A percentile compares a stretch with the other conserved stretches of the same genome.
Conservation (phyloP, 331 rosid genomes). For the Stylosanthes scabra region DNA sequence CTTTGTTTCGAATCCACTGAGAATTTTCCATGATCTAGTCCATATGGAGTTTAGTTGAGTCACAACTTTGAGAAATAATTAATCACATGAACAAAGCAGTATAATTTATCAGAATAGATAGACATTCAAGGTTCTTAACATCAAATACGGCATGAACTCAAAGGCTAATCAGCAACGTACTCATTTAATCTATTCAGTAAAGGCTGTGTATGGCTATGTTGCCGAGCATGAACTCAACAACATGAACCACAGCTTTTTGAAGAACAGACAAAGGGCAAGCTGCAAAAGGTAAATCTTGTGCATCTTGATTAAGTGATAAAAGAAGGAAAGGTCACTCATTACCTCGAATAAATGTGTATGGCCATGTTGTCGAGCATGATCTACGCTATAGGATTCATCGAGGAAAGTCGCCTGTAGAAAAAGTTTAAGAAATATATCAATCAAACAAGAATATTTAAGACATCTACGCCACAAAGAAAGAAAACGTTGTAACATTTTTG, state of each 20-base stretch:
- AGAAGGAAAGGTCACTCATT: slow-evolving; percentile 34
- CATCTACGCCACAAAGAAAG: not conserved
- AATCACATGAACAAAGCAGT: not conserved
- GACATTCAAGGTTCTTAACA: slow-evolving; percentile 19
- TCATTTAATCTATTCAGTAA: slow-evolving; percentile 14
- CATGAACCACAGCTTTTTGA: not conserved
- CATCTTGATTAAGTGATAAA: slow-evolving; percentile 24
- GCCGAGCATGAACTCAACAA: too few relatives aligned
- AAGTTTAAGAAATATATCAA: slow-evolving; percentile 32
- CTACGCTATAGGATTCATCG: slow-evolving; percentile 76
- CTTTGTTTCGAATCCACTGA: slow-evolving; percentile 91
- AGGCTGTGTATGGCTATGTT: not conserved
- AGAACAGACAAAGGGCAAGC: slow-evolving; percentile 17
- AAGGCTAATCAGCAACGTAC: slow-evolving; percentile 2
- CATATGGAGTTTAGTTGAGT: slow-evolving; percentile 15
- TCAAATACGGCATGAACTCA: not conserved
- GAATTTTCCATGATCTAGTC: slow-evolving; percentile 63
- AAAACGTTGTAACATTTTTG: not conserved
- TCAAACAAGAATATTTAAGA: slow-evolving; percentile 22
- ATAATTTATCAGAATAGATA: slow-evolving; percentile 10
- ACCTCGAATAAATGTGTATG: slow-evolving; percentile 93
- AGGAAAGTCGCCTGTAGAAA: slow-evolving; percentile 86
- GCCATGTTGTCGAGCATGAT: slow-evolving; percentile 88
- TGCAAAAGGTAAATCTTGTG: not conserved
- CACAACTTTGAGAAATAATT: slow-evolving; percentile 16